Conservation (phyloP, 768 basidiomycete genomes). For the Sporobolomyces roseus region DNA sequence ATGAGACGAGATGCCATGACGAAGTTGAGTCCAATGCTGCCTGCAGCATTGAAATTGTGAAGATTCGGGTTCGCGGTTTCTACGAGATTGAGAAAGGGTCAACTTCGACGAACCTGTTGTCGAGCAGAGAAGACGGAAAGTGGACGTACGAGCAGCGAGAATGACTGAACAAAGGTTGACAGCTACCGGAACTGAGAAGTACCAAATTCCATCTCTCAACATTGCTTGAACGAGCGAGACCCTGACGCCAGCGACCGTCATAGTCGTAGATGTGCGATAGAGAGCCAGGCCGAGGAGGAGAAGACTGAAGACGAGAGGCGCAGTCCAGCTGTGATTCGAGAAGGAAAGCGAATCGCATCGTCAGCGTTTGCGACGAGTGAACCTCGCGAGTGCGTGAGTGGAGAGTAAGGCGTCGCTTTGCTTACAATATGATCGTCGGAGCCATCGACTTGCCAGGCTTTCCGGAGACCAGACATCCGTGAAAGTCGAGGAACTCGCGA, state of each 20-base stretch:
- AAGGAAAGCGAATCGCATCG: too few relatives aligned
- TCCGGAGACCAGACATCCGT: slow-evolving; percentile 4
- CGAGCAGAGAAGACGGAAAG: neutral
- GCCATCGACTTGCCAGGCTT: slow-evolving; percentile 6
- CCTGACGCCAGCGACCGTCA: neutral
- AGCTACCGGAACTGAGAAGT: neutral
- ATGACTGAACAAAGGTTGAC: slow-evolving; percentile 10
- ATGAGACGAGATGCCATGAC: slow-evolving; percentile 3
- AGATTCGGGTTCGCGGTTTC: slow-evolving; percentile 10
- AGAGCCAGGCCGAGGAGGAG: neutral
- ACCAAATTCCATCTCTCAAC: slow-evolving; percentile 7
- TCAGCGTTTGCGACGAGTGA: too few relatives aligned
- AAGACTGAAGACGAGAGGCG: slow-evolving; percentile 6
- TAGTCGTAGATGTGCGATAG: neutral
- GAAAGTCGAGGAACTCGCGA: slow-evolving; percentile 1
- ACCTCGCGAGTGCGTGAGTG: neutral
- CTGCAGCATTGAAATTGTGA: slow-evolving; percentile 5
- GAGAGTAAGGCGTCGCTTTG: too few relatives aligned
- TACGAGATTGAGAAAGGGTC: neutral
- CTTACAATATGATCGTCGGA: slow-evolving; percentile 10
- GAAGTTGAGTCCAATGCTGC: neutral
- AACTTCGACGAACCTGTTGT: too few relatives aligned
- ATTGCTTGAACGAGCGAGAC: neutral
- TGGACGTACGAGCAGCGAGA: neutral
- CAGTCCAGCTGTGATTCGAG: neutral